Base-by-base conservation (phyloP, 2,329 filamentous ascomycete genomes). In the Aspergillus fructus region DNA sequence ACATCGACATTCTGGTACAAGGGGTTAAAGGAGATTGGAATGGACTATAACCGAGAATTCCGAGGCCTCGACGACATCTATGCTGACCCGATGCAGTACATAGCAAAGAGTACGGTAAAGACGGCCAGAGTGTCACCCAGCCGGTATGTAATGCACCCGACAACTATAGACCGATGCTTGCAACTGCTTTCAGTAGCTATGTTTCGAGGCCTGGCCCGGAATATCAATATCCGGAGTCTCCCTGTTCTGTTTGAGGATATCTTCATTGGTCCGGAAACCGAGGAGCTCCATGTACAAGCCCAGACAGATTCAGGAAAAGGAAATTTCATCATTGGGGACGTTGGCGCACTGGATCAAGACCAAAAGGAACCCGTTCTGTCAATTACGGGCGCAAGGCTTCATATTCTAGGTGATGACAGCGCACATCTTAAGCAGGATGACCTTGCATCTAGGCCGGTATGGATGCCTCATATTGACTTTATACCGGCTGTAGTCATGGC, bases 141-240 rank as follows among this genome's bases (percentile, higher is more conserved):
- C 21, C 12, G 45, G 7, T 59, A 59, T 52, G 42, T 47, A 2
- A 12, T 64, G 24, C 64, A 64, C 54, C 61, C 62, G 3, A 55
- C 52, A 1, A 39, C 43, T 9, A 60, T 66, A 3, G 62, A 66
- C 39, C 40, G 59, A 17, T 60, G 61, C 30, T 45, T 63, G 4
- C 64, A 63, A 24, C 27, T 64, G 3, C 19, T 64, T 7, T 48
- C 48, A 5, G 56, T 62, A 0, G 57, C 62, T 0, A 51, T 54
- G n/a, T 59, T 39, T 3, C 39, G 27, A n/a, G 63, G 63, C 7
- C 21, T 60, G 2, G 12, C 39, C 2, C 49, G 42, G 2, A 24
- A 17, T 24, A 49, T 58, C 5, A 39, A 40, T 3, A 41, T 24
- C 5, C 23, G 41, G 3, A 41, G 53, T 11, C 45, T 61, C 12